Percentiles rank a stretch among this genome's conserved stretches.
These are phyloP conservation scores for Solanum piurae DNA, from an alignment of 257 asterid genomes.

Conservation along the genomic window DNA sequence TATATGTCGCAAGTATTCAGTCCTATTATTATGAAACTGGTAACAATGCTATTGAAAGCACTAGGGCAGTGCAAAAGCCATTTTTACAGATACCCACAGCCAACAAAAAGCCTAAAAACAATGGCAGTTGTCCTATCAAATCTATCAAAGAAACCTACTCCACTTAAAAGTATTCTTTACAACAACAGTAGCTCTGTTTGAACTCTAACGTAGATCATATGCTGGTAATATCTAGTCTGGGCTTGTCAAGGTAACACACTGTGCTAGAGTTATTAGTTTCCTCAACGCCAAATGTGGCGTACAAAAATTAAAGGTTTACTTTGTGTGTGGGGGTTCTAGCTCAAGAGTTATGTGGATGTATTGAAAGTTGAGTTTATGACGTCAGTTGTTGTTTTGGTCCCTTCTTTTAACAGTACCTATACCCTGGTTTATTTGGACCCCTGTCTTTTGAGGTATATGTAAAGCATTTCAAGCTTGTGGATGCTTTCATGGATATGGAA, in stretches of 20 bases:
- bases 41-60: neutral
- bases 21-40: neutral
- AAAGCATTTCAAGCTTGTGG: neutral
- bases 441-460: neutral
- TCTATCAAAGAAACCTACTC: neutral
- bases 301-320: neutral
- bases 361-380: neutral
- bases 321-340: neutral
- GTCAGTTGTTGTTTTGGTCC: neutral
- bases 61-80: neutral
- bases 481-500: neutral
- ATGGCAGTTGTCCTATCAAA: neutral
- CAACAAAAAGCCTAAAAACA: neutral
- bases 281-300: neutral
- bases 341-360: neutral
- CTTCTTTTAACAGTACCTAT: neutral
- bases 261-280: neutral
- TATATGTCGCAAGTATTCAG: neutral
- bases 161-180: neutral
- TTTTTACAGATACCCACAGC: neutral
- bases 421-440: neutral
- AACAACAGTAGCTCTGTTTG: neutral
- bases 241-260: neutral
- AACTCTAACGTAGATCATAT: neutral
- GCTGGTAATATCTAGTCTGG: neutral